Base-by-base conservation (phyloP, 1,284 basidiomycete species). In the Phellinidium pouzarii region DNA sequence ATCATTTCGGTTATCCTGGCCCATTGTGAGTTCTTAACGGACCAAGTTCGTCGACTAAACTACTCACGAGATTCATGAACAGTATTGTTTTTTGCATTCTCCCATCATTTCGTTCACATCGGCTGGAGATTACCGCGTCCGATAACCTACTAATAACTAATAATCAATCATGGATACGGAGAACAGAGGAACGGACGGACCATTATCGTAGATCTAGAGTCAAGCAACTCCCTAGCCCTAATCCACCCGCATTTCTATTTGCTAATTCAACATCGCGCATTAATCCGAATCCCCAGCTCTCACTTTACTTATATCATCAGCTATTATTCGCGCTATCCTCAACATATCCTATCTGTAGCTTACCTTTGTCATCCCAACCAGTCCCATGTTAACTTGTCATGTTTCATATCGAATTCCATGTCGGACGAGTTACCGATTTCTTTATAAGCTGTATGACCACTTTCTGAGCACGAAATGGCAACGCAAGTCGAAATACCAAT, bases 221-320 rank as follows among this genome's bases (percentile, higher is more conserved):
- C 44, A 14, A 38, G 5, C 44, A n/a, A 29, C 44, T 20, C 17
- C 42, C 26, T 40, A 47, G 38, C 23, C 23, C 29, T 44, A 23
- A 49, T 46, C n/a, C 37, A 40, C 44, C 31, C 49, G 19, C 50
- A 38, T 25, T 26, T 14, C 31, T 36, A 34, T 38, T 44, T 37
- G 19, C 19, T 20, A n/a, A 36, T 19, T 52, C 44, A 14, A 41
- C 27, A n/a, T 17, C 42, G 34, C 44, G 31, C 14, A 8, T 17
- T 45, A 26, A 12, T 37, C 45, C 43, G 29, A 34, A 2, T 27
- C 37, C 38, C 29, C 14, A 14, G 19, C 31, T 37, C 23, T 25
- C 12, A 52, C 50, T 19, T 40, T 48, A 52, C 45, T 52, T 52
- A 52, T 52, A 52, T 52, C 50, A 52, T 44, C 37, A 52, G 42